These are phyloP conservation scores for Rutidosis leptorrhynchoides DNA, from an alignment of 129 eudicot genomes.

Conservation along the genomic window DNA sequence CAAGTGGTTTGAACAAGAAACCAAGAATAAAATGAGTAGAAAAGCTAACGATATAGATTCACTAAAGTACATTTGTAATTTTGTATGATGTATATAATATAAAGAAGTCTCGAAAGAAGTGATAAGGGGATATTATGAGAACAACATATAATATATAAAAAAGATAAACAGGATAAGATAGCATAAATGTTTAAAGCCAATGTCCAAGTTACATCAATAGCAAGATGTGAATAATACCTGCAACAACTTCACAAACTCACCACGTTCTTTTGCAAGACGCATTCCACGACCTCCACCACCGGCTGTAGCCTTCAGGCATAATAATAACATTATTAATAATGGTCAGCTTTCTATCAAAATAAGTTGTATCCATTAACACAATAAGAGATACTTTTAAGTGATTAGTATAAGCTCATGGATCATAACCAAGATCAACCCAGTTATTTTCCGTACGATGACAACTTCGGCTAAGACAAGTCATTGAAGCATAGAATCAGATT, in stretches of 20 bases:
- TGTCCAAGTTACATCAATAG: neutral
- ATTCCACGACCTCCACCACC: slow-evolving; percentile 99
- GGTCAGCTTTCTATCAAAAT: slow-evolving; percentile 17
- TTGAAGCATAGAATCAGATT: neutral
- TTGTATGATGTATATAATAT: neutral
- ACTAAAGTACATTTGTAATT: neutral
- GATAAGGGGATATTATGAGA: neutral
- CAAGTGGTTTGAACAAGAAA: slow-evolving; percentile 5
- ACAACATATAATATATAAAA: neutral
- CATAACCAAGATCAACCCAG: neutral
- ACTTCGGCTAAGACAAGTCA: neutral
- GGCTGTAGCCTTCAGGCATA: slow-evolving; percentile 79
- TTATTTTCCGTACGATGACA: neutral
- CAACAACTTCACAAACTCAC: slow-evolving; percentile 85
- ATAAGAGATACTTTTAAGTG: neutral
- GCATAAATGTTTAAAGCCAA: slow-evolving; percentile 7
- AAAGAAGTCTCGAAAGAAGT: slow-evolving; percentile 3
- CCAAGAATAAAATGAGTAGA: neutral
- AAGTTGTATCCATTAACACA: neutral
- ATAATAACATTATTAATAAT: slow-evolving; percentile 14
- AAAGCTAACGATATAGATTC: neutral
- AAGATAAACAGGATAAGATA: neutral
- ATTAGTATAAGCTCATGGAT: neutral
- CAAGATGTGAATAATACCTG: slow-evolving; percentile 46
- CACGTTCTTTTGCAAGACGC: slow-evolving; percentile 98